These are phyloP conservation scores for Penicillium vulpinum DNA, from an alignment of 2,329 filamentous ascomycete species.

Conservation along the genomic window DNA sequence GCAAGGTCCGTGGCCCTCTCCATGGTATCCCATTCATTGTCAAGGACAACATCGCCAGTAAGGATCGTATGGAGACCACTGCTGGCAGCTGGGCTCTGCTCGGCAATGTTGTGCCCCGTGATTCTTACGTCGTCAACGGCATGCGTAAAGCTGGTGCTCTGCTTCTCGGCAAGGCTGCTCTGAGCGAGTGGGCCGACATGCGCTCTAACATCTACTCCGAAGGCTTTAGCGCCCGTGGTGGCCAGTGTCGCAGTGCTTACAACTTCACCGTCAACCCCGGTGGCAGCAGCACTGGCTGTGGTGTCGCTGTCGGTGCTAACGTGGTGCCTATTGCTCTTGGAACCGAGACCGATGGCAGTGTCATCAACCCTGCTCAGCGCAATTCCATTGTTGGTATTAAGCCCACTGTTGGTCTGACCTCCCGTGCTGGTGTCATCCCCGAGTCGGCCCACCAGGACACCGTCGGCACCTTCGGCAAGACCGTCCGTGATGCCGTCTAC, in stretches of 20 bases:
- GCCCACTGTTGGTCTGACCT: constrained; percentile 72
- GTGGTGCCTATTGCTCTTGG: constrained; percentile 65
- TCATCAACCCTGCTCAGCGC: constrained; percentile 70
- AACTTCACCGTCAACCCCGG: constrained; percentile 69
- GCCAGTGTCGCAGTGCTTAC: constrained; percentile 65
- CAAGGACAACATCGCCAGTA: constrained; percentile 68
- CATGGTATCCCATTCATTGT: constrained; percentile 75
- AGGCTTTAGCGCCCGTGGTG: constrained; percentile 65
- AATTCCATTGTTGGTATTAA: constrained; percentile 73
- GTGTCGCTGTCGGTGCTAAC: constrained; percentile 64
- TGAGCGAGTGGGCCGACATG: constrained; percentile 76
- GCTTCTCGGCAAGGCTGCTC: constrained; percentile 67
- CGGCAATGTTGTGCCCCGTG: constrained; percentile 66
- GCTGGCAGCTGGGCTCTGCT: constrained; percentile 68
- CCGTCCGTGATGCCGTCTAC: constrained; percentile 67
- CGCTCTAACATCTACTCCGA: constrained; percentile 66
- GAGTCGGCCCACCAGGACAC: constrained; percentile 68
- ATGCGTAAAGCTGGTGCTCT: constrained; percentile 67
- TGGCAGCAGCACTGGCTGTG: constrained; percentile 68
- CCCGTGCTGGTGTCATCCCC: constrained; percentile 63
- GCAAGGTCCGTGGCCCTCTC: constrained; percentile 62
- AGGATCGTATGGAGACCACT: constrained; percentile 72
- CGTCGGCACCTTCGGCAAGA: constrained; percentile 67
- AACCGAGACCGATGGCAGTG: constrained; percentile 71
- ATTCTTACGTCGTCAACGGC: constrained; percentile 63